Percentiles rank a stretch among this genome's conserved stretches.
Evolutionary conservation across 345 rosid species (phyloP).

Genomic region (Eucalyptus microcorys): DNA sequence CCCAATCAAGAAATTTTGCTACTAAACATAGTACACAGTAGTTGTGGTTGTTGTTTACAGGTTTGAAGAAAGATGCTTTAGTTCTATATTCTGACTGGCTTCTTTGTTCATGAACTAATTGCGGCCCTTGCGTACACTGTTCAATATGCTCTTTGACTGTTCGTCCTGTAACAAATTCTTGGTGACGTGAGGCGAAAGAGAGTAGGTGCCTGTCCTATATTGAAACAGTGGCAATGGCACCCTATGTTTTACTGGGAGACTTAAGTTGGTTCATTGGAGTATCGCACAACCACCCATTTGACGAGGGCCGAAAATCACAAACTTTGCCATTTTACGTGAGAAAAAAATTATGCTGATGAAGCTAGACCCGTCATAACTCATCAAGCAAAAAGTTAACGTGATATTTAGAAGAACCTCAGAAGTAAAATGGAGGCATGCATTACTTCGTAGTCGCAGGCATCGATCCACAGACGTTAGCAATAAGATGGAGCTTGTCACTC

Average conservation of each 20-base stretch:
- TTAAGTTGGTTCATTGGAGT: background rate
- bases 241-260: background rate
- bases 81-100: background rate
- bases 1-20: background rate
- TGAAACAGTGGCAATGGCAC: background rate
- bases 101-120: background rate
- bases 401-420: background rate
- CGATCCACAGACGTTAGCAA: background rate
- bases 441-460: background rate
- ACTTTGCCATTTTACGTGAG: background rate
- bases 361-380: background rate
- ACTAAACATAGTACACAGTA: background rate
- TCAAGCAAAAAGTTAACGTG: background rate
- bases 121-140: background rate
- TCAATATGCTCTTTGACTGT: background rate
- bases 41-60: background rate
- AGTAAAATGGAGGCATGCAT: background rate
- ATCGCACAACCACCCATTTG: background rate
- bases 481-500: background rate
- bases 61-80: background rate
- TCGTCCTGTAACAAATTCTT: background rate
- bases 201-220: background rate
- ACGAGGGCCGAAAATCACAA: background rate
- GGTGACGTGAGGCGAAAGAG: background rate
- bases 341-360: background rate